Evolutionary conservation across 2,329 filamentous ascomycete species (phyloP).

Genomic region (Pseudodiploospora longispora): DNA sequence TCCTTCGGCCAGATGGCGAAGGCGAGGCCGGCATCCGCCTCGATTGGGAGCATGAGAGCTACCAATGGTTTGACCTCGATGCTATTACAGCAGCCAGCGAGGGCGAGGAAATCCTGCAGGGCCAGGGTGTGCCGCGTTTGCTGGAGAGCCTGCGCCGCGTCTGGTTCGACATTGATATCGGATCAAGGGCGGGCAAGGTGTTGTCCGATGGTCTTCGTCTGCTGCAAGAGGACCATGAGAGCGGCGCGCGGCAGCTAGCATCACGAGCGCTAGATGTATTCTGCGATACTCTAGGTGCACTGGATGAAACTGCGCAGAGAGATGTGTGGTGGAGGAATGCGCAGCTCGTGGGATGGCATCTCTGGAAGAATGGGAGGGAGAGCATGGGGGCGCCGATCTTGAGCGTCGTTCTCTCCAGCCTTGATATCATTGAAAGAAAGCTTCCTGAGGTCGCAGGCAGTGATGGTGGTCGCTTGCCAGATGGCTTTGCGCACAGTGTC

Average conservation of each 20-base stretch:
- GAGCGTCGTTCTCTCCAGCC: slow-evolving; percentile 36
- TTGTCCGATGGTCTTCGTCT: slow-evolving; percentile 38
- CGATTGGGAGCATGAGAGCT: slow-evolving; percentile 56
- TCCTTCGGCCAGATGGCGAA: slow-evolving; percentile 28
- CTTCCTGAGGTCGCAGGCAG: slow-evolving; percentile 11
- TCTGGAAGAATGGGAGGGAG: slow-evolving; percentile 58
- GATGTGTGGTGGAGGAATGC: slow-evolving; percentile 47
- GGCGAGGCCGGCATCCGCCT: slow-evolving; percentile 40
- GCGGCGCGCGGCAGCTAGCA: slow-evolving; percentile 52
- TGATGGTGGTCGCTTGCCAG: slow-evolving; percentile 1
- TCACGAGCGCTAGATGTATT: slow-evolving; percentile 43
- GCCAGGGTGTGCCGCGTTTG: slow-evolving; percentile 49
- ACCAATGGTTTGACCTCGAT: slow-evolving; percentile 48
- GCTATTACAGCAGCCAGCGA: slow-evolving; percentile 25
- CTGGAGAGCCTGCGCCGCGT: slow-evolving; percentile 50
- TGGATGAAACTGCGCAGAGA: slow-evolving; percentile 16
- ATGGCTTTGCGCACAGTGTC: slow-evolving; percentile 10
- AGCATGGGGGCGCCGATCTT: slow-evolving; percentile 57
- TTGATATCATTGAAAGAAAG: slow-evolving; percentile 31
- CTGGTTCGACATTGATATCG: slow-evolving; percentile 48
- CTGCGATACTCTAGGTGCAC: slow-evolving; percentile 32
- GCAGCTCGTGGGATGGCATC: slow-evolving; percentile 52
- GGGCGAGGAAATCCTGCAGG: slow-evolving; percentile 28
- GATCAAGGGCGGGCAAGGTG: slow-evolving; percentile 32
- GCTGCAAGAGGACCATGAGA: slow-evolving; percentile 49